A percentile compares a stretch with the other conserved stretches of the same genome.
These are phyloP conservation scores for Ophiocordyceps camponoti-saundersi DNA, from an alignment of 2,329 filamentous ascomycete genomes.

Conservation along the genomic window DNA sequence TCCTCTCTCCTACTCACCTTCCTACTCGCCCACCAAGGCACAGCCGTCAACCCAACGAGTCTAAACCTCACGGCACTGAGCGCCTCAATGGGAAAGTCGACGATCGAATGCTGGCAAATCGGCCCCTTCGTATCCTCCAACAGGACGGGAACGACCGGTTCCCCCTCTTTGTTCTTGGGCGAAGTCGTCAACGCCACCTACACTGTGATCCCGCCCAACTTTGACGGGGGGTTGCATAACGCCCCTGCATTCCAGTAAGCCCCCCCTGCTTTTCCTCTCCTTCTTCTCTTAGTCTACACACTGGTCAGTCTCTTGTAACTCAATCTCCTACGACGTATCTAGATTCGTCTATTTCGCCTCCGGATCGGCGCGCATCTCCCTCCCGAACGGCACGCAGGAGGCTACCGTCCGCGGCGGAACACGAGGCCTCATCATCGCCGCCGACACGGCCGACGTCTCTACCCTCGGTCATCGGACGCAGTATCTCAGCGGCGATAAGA, in stretches of 20 bases:
- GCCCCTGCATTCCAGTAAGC: constrained; percentile 23
- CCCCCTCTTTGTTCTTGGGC: constrained; percentile 14
- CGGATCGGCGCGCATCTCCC: constrained; percentile 21
- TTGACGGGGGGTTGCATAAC: constrained; percentile 22
- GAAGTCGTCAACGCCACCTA: constrained; percentile 15
- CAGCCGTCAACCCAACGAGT: neutral
- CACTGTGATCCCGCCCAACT: constrained; percentile 17
- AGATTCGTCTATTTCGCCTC: constrained; percentile 20
- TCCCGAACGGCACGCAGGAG: constrained; percentile 19
- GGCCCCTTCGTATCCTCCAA: constrained; percentile 8
- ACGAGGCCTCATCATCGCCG: constrained; percentile 22
- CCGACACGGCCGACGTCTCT: constrained; percentile 23
- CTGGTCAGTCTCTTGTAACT: neutral
- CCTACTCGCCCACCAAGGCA: neutral
- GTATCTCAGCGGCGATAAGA: constrained; percentile 20
- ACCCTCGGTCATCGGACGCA: constrained; percentile 20
- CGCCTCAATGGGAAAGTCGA: constrained; percentile 18
- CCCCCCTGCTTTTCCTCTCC: neutral
- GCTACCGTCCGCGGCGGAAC: constrained; percentile 21
- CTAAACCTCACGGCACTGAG: constrained; percentile 25
- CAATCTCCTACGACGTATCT: neutral
- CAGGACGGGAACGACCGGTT: constrained; percentile 14
- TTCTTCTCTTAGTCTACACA: neutral
- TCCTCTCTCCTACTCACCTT: neutral
- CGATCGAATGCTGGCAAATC: constrained; percentile 28